Evolutionary conservation across 75 land plant genomes (phyloP).

Genomic region (Adiantum capillusveneris): DNA sequence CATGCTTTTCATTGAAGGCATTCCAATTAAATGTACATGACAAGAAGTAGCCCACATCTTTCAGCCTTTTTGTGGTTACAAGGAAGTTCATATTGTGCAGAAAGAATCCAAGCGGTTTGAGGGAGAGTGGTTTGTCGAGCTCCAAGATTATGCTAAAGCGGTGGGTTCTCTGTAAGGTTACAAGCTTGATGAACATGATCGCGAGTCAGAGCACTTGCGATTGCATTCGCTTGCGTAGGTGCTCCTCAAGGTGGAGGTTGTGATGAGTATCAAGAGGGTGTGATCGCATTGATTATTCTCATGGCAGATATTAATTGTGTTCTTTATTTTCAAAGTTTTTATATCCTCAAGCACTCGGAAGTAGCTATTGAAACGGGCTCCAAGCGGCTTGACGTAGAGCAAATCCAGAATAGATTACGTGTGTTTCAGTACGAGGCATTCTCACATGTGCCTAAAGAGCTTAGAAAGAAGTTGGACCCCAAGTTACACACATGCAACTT

Average conservation of each 20-base stretch:
- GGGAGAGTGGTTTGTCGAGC: neutral
- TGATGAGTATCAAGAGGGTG: neutral
- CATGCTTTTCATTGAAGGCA: conserved; percentile 38
- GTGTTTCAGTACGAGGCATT: too few species aligned
- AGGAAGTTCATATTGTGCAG: neutral
- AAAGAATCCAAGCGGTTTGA: too few species aligned
- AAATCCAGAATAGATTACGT: too few species aligned
- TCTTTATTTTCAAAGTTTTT: too few species aligned
- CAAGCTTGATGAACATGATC: conserved; percentile 2
- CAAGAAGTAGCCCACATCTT: conserved; percentile 34
- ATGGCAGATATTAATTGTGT: too few species aligned
- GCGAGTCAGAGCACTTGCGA: neutral
- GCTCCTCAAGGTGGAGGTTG: neutral
- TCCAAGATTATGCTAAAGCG: neutral
- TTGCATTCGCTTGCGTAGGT: neutral
- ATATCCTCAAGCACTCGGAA: too few species aligned
- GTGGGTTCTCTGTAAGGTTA: neutral
- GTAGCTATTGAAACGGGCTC: too few species aligned
- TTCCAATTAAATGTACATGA: conserved; percentile 34
- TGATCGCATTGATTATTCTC: neutral
- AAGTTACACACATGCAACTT: too few species aligned
- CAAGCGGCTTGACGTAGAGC: too few species aligned
- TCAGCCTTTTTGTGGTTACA: neutral
- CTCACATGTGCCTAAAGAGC: too few species aligned
- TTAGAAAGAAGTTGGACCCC: too few species aligned